Evolutionary conservation across 441 rosid genomes (phyloP).

Genomic region (Flueggea neowawraea): DNA sequence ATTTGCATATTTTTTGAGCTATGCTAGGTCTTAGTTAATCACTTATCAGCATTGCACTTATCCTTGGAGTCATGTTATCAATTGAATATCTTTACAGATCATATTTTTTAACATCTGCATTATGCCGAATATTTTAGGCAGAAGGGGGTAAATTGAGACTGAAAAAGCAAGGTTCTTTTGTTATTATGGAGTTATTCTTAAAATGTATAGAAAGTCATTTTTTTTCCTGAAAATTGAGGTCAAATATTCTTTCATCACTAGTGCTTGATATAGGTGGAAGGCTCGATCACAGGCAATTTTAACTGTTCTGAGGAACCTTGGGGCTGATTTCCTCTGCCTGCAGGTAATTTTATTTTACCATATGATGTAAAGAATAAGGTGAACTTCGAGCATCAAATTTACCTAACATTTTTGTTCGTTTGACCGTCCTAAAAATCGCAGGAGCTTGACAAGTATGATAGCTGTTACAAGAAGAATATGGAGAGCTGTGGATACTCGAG

Average conservation of each 20-base stretch:
- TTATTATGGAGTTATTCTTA: background rate
- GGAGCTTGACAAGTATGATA: slow-evolving; percentile 89
- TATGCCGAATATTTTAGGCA: too few relatives aligned
- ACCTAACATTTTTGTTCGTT: background rate
- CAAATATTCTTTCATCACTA: slow-evolving; percentile 14
- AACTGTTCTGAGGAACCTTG: slow-evolving; percentile 53
- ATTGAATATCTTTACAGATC: too few relatives aligned
- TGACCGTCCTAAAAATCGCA: slow-evolving; percentile 28
- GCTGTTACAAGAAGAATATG: slow-evolving; percentile 63
- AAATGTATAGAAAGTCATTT: background rate
- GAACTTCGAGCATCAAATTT: background rate
- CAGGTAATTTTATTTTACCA: slow-evolving; percentile 46
- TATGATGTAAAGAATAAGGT: background rate
- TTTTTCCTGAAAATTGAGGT: background rate
- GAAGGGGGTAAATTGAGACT: too few relatives aligned
- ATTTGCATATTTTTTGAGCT: too few relatives aligned
- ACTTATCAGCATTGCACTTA: too few relatives aligned
- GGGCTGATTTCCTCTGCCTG: slow-evolving; percentile 76
- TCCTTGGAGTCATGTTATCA: too few relatives aligned
- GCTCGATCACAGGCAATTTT: slow-evolving; percentile 75
- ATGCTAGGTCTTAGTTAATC: too few relatives aligned
- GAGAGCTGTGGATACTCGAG: slow-evolving; percentile 67
- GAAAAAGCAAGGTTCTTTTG: background rate
- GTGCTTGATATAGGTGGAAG: slow-evolving; percentile 62
- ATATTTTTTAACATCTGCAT: too few relatives aligned